These are phyloP conservation scores for Colletotrichum sp. DNA, from an alignment of 2,329 filamentous ascomycete species.

Conservation along the genomic window DNA sequence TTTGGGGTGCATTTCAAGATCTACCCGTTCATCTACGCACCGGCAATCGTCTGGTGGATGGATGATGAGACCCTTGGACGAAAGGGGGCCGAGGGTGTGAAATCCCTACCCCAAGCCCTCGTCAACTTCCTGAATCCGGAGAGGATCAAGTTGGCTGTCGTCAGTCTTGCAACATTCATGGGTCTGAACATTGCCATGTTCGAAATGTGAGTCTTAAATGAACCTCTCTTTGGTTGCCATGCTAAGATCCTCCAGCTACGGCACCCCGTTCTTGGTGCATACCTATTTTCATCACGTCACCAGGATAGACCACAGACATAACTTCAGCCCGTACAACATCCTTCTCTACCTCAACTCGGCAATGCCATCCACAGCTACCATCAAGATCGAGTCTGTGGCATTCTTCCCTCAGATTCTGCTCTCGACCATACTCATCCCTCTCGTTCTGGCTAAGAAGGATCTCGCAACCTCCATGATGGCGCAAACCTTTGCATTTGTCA, in stretches of 20 bases:
- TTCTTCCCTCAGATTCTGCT: constrained; percentile 89
- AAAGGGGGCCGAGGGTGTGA: background rate
- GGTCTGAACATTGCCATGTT: constrained; percentile 83
- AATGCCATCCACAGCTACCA: constrained; percentile 41
- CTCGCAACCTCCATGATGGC: constrained; percentile 86
- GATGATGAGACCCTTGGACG: constrained; percentile 55
- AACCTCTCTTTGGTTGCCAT: background rate
- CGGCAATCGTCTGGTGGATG: constrained; percentile 82
- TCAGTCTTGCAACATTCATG: constrained; percentile 76
- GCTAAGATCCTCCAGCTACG: constrained; percentile 63
- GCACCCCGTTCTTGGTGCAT: constrained; percentile 80
- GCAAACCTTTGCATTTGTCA: constrained; percentile 96
- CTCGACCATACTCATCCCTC: constrained; percentile 75
- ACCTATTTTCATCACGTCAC: constrained; percentile 94
- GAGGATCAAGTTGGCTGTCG: constrained; percentile 62
- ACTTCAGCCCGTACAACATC: constrained; percentile 96
- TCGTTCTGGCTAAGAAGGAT: constrained; percentile 80
- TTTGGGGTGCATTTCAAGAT: constrained; percentile 97
- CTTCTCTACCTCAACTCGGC: constrained; percentile 87
- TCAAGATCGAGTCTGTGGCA: constrained; percentile 76
- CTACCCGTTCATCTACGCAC: constrained; percentile 95
- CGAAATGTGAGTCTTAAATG: constrained; percentile 56
- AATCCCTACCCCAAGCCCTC: constrained; percentile 27
- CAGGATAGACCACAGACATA: constrained; percentile 94
- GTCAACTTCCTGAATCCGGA: constrained; percentile 54